phyloP scores from a whole-genome alignment of 2,329 filamentous ascomycete species.

The Corynespora cassiicola region DNA sequence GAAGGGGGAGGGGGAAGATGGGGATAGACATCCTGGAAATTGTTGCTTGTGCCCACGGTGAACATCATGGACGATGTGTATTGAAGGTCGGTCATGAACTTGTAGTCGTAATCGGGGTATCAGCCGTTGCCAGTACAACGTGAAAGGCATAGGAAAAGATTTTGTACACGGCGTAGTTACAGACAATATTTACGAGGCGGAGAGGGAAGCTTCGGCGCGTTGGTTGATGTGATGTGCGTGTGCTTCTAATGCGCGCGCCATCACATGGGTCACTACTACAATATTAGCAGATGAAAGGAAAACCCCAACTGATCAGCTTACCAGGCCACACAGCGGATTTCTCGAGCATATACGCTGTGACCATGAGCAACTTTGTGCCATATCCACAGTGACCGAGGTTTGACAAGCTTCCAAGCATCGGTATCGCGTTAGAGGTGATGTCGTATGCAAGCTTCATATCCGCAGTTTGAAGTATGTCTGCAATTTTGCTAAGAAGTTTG shows the following conservation, averaged over 20 bases:
- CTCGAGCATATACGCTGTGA: constrained; percentile 86
- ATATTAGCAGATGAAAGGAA: constrained; percentile 34
- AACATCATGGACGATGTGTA: too few relatives aligned
- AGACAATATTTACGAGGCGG: constrained; percentile 31
- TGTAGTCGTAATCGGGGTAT: too few relatives aligned
- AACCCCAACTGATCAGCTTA: too few relatives aligned
- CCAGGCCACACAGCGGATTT: constrained; percentile 92
- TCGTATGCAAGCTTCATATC: constrained; percentile 77
- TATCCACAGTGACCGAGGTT: constrained; percentile 71
- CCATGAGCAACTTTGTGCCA: constrained; percentile 81
- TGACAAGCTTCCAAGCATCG: constrained; percentile 60
- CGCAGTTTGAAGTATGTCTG: constrained; percentile 76
- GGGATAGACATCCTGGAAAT: too few relatives aligned
- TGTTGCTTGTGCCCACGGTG: too few relatives aligned
- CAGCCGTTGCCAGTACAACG: too few relatives aligned
- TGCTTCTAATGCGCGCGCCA: constrained; percentile 69
- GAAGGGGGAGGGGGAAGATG: too few relatives aligned
- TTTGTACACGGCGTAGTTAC: constrained; percentile 26
- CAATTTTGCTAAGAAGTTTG: constrained; percentile 82
- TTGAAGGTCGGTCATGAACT: too few relatives aligned
- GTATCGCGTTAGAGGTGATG: constrained; percentile 55
- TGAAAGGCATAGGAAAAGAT: too few relatives aligned
- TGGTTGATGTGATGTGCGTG: constrained; percentile 70
- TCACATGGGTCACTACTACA: constrained; percentile 68
- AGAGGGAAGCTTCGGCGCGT: constrained; percentile 59